Evolutionary conservation across 352 stramenopile genomes (phyloP).

Genomic region (Ophiocytium majus): DNA sequence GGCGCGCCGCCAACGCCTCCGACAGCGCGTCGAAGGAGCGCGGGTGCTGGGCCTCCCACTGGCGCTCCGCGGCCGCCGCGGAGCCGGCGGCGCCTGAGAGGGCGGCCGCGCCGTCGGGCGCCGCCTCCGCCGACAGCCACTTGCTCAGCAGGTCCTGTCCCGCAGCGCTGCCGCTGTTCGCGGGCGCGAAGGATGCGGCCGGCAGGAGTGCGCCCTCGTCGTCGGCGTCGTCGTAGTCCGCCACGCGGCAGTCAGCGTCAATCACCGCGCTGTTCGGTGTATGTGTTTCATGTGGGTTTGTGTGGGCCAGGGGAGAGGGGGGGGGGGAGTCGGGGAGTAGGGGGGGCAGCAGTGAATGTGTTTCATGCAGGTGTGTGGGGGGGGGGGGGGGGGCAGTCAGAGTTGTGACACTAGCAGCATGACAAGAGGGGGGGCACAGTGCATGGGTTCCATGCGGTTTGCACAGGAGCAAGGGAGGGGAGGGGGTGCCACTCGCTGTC

Average conservation of each 20-base stretch:
- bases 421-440: too few relatives aligned
- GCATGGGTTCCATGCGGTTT: neutral
- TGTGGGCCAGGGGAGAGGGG: too few relatives aligned
- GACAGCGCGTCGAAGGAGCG: neutral
- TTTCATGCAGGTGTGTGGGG: neutral
- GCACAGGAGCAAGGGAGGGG: neutral
- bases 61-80: too few relatives aligned
- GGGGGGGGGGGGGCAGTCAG: neutral
- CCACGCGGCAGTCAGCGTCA: neutral
- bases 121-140: neutral
- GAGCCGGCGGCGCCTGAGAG: too few relatives aligned
- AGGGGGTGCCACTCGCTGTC: neutral
- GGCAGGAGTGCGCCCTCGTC: neutral
- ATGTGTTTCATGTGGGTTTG: too few relatives aligned
- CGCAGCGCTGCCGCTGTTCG: neutral
- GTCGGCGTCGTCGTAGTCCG: neutral
- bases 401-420: neutral
- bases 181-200: neutral
- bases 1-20: too few relatives aligned
- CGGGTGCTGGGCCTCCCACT: neutral
- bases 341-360: too few relatives aligned
- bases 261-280: neutral
- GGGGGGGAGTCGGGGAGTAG: too few relatives aligned
- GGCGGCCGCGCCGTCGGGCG: too few relatives aligned
- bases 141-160: neutral